Evolutionary conservation across 2,329 filamentous ascomycete species (phyloP), one percentile per base, ranked within the genome.

Genomic region (Dactylellina parvicollis): DNA sequence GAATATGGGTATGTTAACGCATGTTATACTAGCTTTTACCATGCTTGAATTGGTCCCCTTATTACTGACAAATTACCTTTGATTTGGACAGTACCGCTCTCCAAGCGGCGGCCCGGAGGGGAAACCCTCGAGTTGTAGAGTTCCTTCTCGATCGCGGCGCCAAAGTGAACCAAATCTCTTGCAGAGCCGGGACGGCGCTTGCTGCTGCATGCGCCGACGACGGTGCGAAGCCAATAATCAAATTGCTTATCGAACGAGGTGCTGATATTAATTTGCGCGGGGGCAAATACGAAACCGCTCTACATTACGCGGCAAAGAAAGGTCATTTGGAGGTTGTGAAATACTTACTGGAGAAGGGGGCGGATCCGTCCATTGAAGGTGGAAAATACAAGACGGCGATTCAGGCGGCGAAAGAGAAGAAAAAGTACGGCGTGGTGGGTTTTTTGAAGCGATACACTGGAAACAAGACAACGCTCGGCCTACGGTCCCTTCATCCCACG

Each of bases 261-360:
- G 60, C 60, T 26, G 36, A 65, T n/a, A 28, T 65, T n/a, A 65
- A 65, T 20, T 22, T 65, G n/a, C 38, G 16, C 18, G 50, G 60
- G 4, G 49, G 60, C 10, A 54, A 47, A 56, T 49, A 56, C 30
- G 49, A 20, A 55, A 55, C 60, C 5, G 22, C 49, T 5, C 20
- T 65, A 9, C 34, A 65, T 8, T 54, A 46, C 16, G 49, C 60
- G 7, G 60, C 60, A 7, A 47, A 65, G 16, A 32, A 56, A 14
- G 47, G 47, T 14, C 32, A 65, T 28, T 46, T 55, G 8, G 49
- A 65, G 9, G 24, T 65, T 36, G 47, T 54, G 14, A 56, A 55
- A 16, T 34, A 9, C 22, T 32, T 65, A 24, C 14, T 65, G 24
- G 49, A 42, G 40, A 44, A 65, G 2, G 49, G 60, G 8, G 57